Evolutionary conservation across 352 stramenopile species (phyloP).

Genomic region (Globisporangium yorkense): DNA sequence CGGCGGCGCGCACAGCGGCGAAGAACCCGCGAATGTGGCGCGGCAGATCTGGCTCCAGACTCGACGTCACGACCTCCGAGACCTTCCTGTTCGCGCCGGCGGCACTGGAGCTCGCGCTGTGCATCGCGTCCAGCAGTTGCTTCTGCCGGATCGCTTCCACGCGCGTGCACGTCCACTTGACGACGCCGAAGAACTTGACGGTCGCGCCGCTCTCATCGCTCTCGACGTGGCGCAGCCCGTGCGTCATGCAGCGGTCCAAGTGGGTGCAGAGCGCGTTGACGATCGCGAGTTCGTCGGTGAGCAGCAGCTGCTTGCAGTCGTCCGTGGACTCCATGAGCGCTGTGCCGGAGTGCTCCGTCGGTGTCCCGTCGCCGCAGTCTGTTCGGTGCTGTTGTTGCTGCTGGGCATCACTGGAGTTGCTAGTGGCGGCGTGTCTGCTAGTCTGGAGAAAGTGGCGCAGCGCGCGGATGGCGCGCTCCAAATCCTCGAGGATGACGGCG

Average conservation of each 20-base stretch:
- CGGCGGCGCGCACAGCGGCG: conserved; percentile 47
- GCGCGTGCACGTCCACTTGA: conserved; percentile 83
- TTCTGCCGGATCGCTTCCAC: conserved; percentile 67
- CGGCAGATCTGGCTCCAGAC: conserved; percentile 63
- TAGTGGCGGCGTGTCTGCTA: conserved; percentile 27
- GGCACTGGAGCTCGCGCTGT: conserved; percentile 20
- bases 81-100: conserved; percentile 25
- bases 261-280: conserved; percentile 71
- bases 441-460: conserved; percentile 45
- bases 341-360: conserved; percentile 7
- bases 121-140: conserved; percentile 63
- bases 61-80: conserved; percentile 63
- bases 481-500: conserved; percentile 72
- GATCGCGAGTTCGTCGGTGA: conserved; percentile 64
- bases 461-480: conserved; percentile 57
- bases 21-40: conserved; percentile 65
- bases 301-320: conserved; percentile 54
- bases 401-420: background rate
- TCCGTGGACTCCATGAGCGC: conserved; percentile 74
- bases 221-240: conserved; percentile 64
- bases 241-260: conserved; percentile 60
- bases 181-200: conserved; percentile 82
- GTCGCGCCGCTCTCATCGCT: conserved; percentile 36
- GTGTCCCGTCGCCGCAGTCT: conserved; percentile 12
- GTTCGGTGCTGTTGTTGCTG: conserved; percentile 12